These are phyloP conservation scores for Didymella keratinophila DNA, from an alignment of 2,329 filamentous ascomycete genomes.

Conservation along the genomic window DNA sequence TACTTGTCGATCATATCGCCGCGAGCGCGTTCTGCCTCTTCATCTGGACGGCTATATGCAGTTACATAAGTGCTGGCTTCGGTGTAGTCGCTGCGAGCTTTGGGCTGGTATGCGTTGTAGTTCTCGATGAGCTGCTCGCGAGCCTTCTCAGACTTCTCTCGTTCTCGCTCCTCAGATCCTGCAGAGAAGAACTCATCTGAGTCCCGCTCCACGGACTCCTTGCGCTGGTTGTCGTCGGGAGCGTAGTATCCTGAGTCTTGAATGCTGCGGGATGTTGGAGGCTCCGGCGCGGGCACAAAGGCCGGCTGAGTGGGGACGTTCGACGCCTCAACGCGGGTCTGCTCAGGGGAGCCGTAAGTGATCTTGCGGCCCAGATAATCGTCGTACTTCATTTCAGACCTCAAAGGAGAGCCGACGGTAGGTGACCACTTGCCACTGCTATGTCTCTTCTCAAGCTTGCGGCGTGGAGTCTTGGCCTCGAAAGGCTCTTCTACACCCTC, in stretches of 20 bases:
- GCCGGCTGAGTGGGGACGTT: conserved; percentile 27
- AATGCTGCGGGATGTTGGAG: conserved; percentile 27
- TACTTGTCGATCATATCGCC: conserved; percentile 21
- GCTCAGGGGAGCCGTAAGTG: conserved; percentile 20
- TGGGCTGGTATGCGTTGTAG: conserved; percentile 29
- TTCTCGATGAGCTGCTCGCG: conserved; percentile 26
- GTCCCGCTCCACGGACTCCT: conserved; percentile 36
- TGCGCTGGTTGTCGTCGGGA: conserved; percentile 37
- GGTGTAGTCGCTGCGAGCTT: conserved; percentile 23
- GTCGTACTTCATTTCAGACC: conserved; percentile 55
- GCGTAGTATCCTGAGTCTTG: conserved; percentile 47
- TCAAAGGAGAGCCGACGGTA: conserved; percentile 53
- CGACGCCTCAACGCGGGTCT: conserved; percentile 26
- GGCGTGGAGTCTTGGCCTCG: conserved; percentile 54
- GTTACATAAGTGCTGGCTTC: conserved; percentile 22
- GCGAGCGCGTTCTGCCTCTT: conserved; percentile 9
- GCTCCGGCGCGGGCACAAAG: conserved; percentile 25
- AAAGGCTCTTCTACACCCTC: conserved; percentile 45
- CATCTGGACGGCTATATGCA: conserved; percentile 17
- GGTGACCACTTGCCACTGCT: conserved; percentile 53
- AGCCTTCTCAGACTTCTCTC: conserved; percentile 27
- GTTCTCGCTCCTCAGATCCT: conserved; percentile 41
- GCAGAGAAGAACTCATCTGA: conserved; percentile 47
- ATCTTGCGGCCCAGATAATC: conserved; percentile 50
- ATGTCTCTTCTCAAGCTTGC: conserved; percentile 57